Percentiles rank a stretch among this genome's conserved stretches.
phyloP scores from a whole-genome alignment of 257 asterid genomes.

The Henckelia pumila region DNA sequence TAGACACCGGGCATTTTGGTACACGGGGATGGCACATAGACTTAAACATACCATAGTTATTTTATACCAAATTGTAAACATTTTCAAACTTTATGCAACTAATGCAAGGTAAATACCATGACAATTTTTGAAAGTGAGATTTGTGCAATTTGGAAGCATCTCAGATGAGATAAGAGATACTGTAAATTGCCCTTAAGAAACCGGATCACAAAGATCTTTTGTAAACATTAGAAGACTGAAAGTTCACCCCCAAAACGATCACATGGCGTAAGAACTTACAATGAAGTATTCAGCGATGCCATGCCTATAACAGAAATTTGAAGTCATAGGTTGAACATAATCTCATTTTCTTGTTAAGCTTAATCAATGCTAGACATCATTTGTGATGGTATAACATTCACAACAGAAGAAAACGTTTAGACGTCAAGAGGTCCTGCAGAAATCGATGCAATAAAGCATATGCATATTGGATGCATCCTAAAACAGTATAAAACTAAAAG shows the following conservation, averaged over 20 bases:
- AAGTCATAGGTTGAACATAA: background rate
- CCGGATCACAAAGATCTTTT: background rate
- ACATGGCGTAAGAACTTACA: background rate
- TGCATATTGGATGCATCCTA: constrained; percentile 4
- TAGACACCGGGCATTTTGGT: background rate
- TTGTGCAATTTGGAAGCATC: background rate
- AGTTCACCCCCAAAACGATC: background rate
- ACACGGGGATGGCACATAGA: background rate
- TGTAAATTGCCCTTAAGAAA: background rate
- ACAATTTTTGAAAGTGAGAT: background rate
- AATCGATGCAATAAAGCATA: constrained; percentile 9
- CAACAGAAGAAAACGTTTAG: background rate
- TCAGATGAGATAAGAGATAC: background rate
- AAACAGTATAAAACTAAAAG: constrained; percentile 8
- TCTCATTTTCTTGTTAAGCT: constrained; percentile 2
- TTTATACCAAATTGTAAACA: too few species aligned
- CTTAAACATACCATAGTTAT: too few species aligned
- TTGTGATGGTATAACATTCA: background rate
- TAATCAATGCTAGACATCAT: constrained; percentile 7
- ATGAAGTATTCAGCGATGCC: background rate
- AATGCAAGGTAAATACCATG: too few species aligned
- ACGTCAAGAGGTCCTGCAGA: constrained; percentile 1
- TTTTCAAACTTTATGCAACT: too few species aligned
- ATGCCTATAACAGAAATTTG: constrained; percentile 10
- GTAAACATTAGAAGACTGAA: too few species aligned